A percentile compares a stretch with the other conserved stretches of the same genome.
phyloP scores from a whole-genome alignment of 1,284 basidiomycete genomes.

The Irpex rosettiformis region DNA sequence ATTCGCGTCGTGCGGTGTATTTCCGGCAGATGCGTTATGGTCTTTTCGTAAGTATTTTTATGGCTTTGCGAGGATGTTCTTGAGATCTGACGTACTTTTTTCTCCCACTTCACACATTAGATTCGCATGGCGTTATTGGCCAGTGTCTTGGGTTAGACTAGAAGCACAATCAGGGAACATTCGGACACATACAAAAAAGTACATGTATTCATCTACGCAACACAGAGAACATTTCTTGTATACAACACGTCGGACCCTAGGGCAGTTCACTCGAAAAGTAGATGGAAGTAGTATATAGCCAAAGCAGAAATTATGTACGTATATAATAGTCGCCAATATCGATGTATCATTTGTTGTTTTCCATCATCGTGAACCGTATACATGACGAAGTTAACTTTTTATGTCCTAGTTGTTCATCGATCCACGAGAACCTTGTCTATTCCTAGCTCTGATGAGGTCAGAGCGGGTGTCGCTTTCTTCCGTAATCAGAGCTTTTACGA shows the following conservation, averaged over 20 bases:
- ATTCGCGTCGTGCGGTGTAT: slow-evolving; percentile 91
- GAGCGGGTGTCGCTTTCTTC: no score
- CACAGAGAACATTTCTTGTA: neutral
- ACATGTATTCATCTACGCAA: neutral
- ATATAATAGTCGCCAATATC: no score
- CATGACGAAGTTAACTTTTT: no score
- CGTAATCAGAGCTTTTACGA: no score
- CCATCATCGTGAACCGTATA: no score
- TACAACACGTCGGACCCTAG: neutral
- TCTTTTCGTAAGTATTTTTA: slow-evolving; percentile 76
- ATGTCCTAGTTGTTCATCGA: no score
- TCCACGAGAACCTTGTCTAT: no score
- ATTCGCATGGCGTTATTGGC: slow-evolving; percentile 77
- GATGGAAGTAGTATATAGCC: neutral
- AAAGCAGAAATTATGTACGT: neutral
- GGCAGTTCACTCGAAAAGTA: neutral
- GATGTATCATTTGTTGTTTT: no score
- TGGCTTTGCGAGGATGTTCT: neutral
- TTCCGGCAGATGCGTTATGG: slow-evolving; percentile 99
- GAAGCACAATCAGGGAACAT: neutral
- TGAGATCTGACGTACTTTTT: neutral
- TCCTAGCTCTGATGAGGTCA: no score
- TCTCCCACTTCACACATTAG: slow-evolving; percentile 37
- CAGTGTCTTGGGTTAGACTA: slow-evolving; percentile 53
- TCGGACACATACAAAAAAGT: neutral